Evolutionary conservation across 805 yeast genomes (phyloP), one percentile per base, ranked within the genome.

Genomic region (Pichia exigua): DNA sequence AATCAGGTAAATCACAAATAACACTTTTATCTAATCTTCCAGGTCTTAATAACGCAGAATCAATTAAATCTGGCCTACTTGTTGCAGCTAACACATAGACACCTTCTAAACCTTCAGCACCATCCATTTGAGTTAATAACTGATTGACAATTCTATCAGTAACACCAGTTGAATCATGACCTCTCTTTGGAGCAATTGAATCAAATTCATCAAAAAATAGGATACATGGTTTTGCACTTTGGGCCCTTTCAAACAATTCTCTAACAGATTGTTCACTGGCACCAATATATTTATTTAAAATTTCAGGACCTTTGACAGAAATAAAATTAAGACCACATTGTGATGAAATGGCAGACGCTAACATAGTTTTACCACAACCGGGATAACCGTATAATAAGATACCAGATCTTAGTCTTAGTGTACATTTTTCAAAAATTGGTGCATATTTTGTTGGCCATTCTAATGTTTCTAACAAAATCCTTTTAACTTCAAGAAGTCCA

Each of bases 371-470:
- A 45, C 99, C 99, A 69, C 99, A 92, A 2, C 99, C 99, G 0
- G 99, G 98, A 64, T 88, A 92, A 0, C 99, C 99, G 66, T 92
- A 92, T 15, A 92, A 75, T 47, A 92, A 70, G 24, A 92, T 80
- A 47, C 99, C 99, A 0, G 97, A 88, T 60, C 98, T 76, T 48
- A 92, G 73, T 50, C 98, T 71, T 48, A 92, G 71, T 0, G 98
- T 96, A 61, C 96, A 88, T 55, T 81, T 81, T 18, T 84, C 83
- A 68, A 94, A 92, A n/a, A 92, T 88, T 7, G 97, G 97, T 0
- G 96, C 95, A 63, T 92, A 92, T 61, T 84, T 89, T 1, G 96
- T 88, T 2, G 99, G 99, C 97, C 97, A 92, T 62, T 94, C 98
- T 35, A 92, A 69, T 0, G 98, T 94, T 63, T 92, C 98, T 48